Evolutionary conservation across 495 filamentous ascomycete genomes (phyloP).

Genomic region (Penicillium desertorum): DNA sequence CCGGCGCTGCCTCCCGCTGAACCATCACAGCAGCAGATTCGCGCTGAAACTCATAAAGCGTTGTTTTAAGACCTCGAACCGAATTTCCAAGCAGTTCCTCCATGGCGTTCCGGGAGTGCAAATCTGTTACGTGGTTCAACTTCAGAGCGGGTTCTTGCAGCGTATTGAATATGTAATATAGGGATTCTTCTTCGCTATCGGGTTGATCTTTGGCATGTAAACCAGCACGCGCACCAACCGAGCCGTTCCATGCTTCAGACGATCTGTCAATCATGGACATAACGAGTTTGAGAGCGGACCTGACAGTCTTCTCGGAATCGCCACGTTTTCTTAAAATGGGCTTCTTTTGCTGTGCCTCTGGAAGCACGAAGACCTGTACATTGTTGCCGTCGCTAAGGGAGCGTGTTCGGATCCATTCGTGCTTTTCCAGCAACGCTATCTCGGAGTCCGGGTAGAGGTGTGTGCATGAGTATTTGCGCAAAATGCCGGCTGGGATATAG

Average conservation of each 20-base stretch:
- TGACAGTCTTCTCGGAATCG: constrained; percentile 20
- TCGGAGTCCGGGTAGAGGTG: constrained; percentile 21
- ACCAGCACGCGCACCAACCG: constrained; percentile 3
- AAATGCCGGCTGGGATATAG: constrained; percentile 19
- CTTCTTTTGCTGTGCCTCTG: constrained; percentile 51
- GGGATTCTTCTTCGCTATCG: constrained; percentile 48
- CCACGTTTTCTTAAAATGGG: constrained; percentile 22
- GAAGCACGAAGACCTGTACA: constrained; percentile 64
- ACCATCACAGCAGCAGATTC: constrained; percentile 83
- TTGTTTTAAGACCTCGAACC: constrained; percentile 62
- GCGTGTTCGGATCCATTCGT: constrained; percentile 37
- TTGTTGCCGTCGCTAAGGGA: constrained; percentile 16
- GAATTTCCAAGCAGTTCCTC: constrained; percentile 55
- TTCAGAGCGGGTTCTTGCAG: constrained; percentile 68
- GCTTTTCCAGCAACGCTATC: constrained; percentile 27
- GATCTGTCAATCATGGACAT: constrained; percentile 60
- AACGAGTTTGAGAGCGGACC: constrained; percentile 49
- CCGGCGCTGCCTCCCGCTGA: constrained; percentile 70
- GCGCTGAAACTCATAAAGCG: constrained; percentile 75
- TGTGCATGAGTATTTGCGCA: constrained; percentile 4
- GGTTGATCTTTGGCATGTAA: constrained; percentile 8
- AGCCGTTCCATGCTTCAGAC: constrained; percentile 54
- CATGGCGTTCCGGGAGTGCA: constrained; percentile 60
- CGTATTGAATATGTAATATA: constrained; percentile 86
- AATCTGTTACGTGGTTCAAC: constrained; percentile 51